Base-by-base conservation (phyloP, 352 stramenopile species). In the Pythium sp. region DNA sequence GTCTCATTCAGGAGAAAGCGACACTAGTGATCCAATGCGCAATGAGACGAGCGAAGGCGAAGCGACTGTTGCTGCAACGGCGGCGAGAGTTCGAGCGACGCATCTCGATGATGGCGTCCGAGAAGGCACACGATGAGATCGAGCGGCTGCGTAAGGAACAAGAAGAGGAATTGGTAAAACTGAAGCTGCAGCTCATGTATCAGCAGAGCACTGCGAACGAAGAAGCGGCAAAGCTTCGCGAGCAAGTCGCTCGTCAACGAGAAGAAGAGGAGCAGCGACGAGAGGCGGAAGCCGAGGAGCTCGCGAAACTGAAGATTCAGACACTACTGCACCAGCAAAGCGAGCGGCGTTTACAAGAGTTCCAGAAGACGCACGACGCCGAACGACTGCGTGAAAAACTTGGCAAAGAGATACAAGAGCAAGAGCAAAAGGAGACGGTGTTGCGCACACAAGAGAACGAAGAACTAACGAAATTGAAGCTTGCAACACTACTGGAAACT, bases 101-200 rank as follows among this genome's bases (percentile, higher is more conserved):
- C 8, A 87, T 95, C 53, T 92, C 87, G 9, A 76, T 91, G 66
- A 92, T 95, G 82, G 84, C 84, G 3, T 91, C 81, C 1, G 87
- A 93, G 64, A 93, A 93, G 60, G 87, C 87, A 5, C 74, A 86
- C 38, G 82, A 93, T 43, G 87, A 93, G 73, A 95, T 95, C 59
- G 87, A 91, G 62, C 76, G 78, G 20, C 70, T 93, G 11, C 84
- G 87, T 0, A 62, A 82, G 38, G 82, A 95, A 58, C 87, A 93
- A 67, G 87, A 95, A 51, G 76, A 79, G 47, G 87, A 95, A 26
- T 53, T 95, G 1, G 70, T 73, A 2, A 76, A 80, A 59, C 79
- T 93, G 5, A 87, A 90, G 56, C 69, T 90, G 66, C 78, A 95
- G 68, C 64, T 95, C 2, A 58, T 84, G 67, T 68, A 84, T 24